These are phyloP conservation scores for Penicillium steckii DNA, from an alignment of 495 filamentous ascomycete genomes.

Conservation along the genomic window DNA sequence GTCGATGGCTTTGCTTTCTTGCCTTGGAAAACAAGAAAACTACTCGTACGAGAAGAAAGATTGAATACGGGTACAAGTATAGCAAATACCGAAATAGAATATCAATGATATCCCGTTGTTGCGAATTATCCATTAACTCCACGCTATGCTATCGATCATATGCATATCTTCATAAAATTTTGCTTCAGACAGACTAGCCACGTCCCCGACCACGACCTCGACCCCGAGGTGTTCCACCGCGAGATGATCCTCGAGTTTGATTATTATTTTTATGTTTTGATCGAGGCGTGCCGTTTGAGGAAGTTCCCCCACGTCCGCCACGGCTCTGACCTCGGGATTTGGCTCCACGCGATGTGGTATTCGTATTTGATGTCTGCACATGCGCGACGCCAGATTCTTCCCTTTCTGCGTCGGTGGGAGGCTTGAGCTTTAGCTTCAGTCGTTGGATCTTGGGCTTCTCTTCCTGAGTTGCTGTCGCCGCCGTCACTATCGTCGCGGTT, in stretches of 20 bases:
- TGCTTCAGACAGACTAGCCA: not conserved
- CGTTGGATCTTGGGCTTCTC: conserved; percentile 1
- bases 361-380: not conserved
- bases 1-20: no score
- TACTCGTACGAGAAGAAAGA: no score
- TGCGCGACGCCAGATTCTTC: not conserved
- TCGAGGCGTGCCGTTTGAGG: not conserved
- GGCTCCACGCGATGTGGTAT: not conserved
- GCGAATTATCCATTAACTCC: not conserved
- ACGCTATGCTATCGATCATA: not conserved
- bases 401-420: not conserved
- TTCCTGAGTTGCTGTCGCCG: no score
- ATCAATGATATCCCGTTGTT: not conserved
- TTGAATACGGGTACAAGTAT: no score
- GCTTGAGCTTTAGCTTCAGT: conserved; percentile 1
- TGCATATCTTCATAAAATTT: not conserved
- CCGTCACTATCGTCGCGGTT: not conserved
- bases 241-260: not conserved
- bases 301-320: not conserved
- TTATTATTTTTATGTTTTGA: no score
- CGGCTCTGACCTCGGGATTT: not conserved
- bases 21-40: no score
- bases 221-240: not conserved
- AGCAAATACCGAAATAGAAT: not conserved
- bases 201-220: not conserved